These are phyloP conservation scores for Pestalotiopsis sp. DNA, from an alignment of 2,329 filamentous ascomycete genomes.

Conservation along the genomic window DNA sequence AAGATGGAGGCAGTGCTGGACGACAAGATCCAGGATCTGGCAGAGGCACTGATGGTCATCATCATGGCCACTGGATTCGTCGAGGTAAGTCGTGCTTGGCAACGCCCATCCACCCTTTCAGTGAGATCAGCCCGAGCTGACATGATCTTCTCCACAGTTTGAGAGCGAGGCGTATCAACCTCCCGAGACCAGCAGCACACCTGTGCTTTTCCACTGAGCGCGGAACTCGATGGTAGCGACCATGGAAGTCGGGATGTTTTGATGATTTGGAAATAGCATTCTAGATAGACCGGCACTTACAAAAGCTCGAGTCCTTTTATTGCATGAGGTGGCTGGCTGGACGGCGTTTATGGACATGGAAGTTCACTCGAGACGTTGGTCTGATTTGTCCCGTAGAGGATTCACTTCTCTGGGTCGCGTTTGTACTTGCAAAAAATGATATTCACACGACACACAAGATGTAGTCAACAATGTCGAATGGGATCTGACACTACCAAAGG, in stretches of 20 bases:
- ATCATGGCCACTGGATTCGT: conserved; percentile 83
- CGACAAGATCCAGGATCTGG: conserved; percentile 72
- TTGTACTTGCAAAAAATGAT: background rate
- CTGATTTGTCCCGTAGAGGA: background rate
- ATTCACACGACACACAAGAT: background rate
- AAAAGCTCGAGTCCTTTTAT: conserved; percentile 6
- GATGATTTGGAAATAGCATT: conserved; percentile 4
- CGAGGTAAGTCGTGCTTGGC: conserved; percentile 62
- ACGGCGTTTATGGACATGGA: background rate
- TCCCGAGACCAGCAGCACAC: conserved; percentile 21
- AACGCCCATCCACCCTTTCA: background rate
- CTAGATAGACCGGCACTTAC: background rate
- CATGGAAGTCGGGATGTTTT: background rate
- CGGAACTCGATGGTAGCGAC: background rate
- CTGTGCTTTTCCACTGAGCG: conserved; percentile 27
- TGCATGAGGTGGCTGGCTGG: conserved; percentile 7
- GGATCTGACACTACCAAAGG: background rate
- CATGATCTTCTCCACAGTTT: conserved; percentile 22
- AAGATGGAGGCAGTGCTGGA: conserved; percentile 47
- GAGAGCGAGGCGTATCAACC: conserved; percentile 25
- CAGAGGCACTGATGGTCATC: conserved; percentile 82
- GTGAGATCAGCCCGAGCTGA: conserved; percentile 4
- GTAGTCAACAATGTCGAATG: background rate
- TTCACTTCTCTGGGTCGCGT: background rate
- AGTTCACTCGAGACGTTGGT: background rate